Percentiles rank a stretch among this genome's conserved stretches.
phyloP scores from a whole-genome alignment of 441 rosid species.

The Erodium moschatum region DNA sequence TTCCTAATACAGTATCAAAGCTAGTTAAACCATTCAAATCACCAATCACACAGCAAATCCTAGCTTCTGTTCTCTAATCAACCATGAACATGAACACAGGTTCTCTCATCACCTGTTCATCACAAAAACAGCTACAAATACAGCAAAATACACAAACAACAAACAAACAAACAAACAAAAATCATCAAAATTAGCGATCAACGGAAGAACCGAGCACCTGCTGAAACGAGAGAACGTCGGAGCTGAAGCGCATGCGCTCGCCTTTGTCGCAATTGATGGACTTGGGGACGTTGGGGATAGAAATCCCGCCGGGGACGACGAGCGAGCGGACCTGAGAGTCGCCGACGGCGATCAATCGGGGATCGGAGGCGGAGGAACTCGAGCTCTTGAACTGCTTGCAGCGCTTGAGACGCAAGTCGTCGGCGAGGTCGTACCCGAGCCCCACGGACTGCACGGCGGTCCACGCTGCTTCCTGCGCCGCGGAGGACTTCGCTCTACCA shows the following conservation, averaged over 20 bases:
- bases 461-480: slow-evolving; percentile 14
- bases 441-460: slow-evolving; percentile 24
- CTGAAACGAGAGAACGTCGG: slow-evolving; percentile 82
- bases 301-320: slow-evolving; percentile 62
- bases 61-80: not conserved
- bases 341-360: slow-evolving; percentile 16
- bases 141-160: not conserved
- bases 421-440: slow-evolving; percentile 23
- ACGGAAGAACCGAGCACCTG: slow-evolving; percentile 41
- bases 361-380: not conserved
- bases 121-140: not conserved
- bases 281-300: slow-evolving; percentile 59
- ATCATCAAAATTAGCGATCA: not conserved
- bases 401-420: slow-evolving; percentile 22
- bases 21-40: not conserved
- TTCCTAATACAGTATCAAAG: not conserved
- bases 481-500: not conserved
- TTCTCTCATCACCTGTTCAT: not conserved
- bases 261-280: slow-evolving; percentile 88
- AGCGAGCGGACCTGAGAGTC: slow-evolving; percentile 17
- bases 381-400: slow-evolving; percentile 12
- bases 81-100: not conserved
- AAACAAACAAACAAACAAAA: not conserved
- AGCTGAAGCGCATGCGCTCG: slow-evolving; percentile 61
- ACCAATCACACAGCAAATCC: not conserved